Conservation (phyloP, 495 filamentous ascomycete species). For the Aspergillus carlsbadensis region DNA sequence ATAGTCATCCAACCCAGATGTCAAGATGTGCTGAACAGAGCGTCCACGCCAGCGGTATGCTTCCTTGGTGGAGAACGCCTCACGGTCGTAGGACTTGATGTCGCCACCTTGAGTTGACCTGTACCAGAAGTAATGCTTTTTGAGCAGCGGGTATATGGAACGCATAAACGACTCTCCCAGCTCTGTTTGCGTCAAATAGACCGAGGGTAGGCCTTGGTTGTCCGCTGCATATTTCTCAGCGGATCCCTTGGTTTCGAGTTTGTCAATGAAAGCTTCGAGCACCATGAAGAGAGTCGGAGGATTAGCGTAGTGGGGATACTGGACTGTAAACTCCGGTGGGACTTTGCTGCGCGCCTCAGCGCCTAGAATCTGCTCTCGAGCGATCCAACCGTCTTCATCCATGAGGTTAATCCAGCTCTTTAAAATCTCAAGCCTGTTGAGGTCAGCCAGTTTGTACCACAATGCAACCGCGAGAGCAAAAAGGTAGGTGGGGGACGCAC, state of each 20-base stretch:
- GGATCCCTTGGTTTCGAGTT: slow-evolving; percentile 50
- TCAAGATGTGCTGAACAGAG: slow-evolving; percentile 79
- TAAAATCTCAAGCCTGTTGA: slow-evolving; percentile 74
- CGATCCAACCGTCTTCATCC: slow-evolving; percentile 98
- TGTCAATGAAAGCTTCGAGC: slow-evolving; percentile 77
- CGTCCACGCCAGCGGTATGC: slow-evolving; percentile 96
- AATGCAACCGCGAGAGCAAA: background rate
- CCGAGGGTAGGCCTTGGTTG: slow-evolving; percentile 45
- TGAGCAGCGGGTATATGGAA: slow-evolving; percentile 86
- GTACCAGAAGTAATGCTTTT: slow-evolving; percentile 92
- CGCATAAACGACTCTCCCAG: slow-evolving; percentile 72
- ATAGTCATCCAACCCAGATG: slow-evolving; percentile 94
- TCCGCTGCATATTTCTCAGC: slow-evolving; percentile 20
- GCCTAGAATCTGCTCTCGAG: slow-evolving; percentile 92
- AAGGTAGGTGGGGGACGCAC: slow-evolving; percentile 30
- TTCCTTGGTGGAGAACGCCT: slow-evolving; percentile 82
- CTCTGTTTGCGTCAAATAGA: slow-evolving; percentile 64
- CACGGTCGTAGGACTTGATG: slow-evolving; percentile 84
- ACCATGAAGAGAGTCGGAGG: slow-evolving; percentile 95
- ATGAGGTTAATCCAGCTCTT: slow-evolving; percentile 95
- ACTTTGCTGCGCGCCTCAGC: slow-evolving; percentile 95
- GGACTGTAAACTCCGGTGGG: slow-evolving; percentile 88
- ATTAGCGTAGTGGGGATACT: slow-evolving; percentile 98
- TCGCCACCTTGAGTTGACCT: slow-evolving; percentile 87
- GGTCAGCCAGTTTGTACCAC: background rate